These are phyloP conservation scores for Postia placenta DNA, from an alignment of 768 basidiomycete genomes.

Conservation along the genomic window DNA sequence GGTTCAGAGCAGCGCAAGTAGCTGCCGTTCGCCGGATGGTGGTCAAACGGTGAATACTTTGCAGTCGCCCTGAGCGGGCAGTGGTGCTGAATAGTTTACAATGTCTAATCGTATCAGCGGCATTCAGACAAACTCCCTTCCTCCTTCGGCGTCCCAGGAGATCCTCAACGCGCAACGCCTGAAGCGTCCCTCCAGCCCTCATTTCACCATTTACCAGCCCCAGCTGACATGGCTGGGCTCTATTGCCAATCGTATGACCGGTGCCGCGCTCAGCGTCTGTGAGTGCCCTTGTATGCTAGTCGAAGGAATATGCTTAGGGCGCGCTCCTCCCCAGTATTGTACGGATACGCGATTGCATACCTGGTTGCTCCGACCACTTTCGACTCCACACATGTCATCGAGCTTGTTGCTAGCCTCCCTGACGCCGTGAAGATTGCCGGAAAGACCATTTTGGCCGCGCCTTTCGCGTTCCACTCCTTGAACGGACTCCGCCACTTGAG, in stretches of 20 bases:
- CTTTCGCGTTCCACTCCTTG: conserved; percentile 86
- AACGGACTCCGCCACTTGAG: conserved; percentile 88
- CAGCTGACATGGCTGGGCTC: conserved; percentile 89
- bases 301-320: not conserved
- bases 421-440: conserved; percentile 68
- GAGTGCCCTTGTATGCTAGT: conserved; percentile 25
- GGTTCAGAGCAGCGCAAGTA: conserved; percentile 13
- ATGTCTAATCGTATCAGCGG: conserved; percentile 28
- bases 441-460: conserved; percentile 75
- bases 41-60: conserved; percentile 17
- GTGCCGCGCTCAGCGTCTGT: conserved; percentile 74
- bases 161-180: conserved; percentile 88
- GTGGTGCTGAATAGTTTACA: not conserved
- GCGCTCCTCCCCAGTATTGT: conserved; percentile 53
- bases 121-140: conserved; percentile 60
- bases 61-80: no score
- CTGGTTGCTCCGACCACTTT: conserved; percentile 77
- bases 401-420: conserved; percentile 64
- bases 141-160: conserved; percentile 47
- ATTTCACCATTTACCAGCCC: conserved; percentile 95
- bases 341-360: conserved; percentile 84
- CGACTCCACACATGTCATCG: conserved; percentile 72
- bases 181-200: conserved; percentile 85
- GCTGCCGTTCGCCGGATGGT: conserved; percentile 16
- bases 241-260: conserved; percentile 84